phyloP scores from a whole-genome alignment of 75 land plant species.

The Sequoia sempervirens region DNA sequence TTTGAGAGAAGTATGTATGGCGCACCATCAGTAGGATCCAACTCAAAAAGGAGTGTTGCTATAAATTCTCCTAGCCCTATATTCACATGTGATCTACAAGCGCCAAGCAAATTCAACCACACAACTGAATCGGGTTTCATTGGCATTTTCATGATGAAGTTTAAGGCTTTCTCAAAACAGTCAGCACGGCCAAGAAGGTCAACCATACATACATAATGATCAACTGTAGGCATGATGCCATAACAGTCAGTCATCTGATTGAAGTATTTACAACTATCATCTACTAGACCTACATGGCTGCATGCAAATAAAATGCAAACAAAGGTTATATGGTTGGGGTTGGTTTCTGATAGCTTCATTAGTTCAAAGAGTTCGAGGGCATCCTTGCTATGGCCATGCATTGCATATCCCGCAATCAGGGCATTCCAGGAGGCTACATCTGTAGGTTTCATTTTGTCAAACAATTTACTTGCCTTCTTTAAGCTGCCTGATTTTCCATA shows the following conservation, averaged over 20 bases:
- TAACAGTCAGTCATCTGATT: not conserved
- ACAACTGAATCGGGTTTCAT: slow-evolving; percentile 7
- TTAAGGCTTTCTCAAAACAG: not conserved
- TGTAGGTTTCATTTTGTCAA: slow-evolving; percentile 11
- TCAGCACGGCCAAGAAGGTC: slow-evolving; percentile 12
- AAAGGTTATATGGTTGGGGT: slow-evolving; percentile 5
- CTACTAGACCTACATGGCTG: slow-evolving; percentile 7
- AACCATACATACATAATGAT: slow-evolving; percentile 12
- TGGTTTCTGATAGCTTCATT: slow-evolving; percentile 3
- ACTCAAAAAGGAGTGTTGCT: not conserved
- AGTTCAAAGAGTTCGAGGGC: slow-evolving; percentile 13
- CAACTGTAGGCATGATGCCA: slow-evolving; percentile 2
- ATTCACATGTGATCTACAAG: slow-evolving; percentile 7
- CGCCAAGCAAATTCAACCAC: slow-evolving; percentile 13
- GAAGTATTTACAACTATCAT: not conserved
- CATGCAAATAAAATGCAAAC: not conserved
- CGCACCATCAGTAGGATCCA: not conserved
- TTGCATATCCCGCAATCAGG: slow-evolving; percentile 16
- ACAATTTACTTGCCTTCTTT: slow-evolving; percentile 17
- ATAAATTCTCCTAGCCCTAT: not conserved
- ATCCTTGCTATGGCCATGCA: slow-evolving; percentile 9
- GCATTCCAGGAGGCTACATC: slow-evolving; percentile 17
- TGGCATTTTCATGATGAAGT: slow-evolving; percentile 11
- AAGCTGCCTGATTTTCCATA: slow-evolving; percentile 25
- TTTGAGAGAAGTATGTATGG: slow-evolving; percentile 14